phyloP scores from a whole-genome alignment of 2,329 filamentous ascomycete genomes.

The Aspergillus niger region DNA sequence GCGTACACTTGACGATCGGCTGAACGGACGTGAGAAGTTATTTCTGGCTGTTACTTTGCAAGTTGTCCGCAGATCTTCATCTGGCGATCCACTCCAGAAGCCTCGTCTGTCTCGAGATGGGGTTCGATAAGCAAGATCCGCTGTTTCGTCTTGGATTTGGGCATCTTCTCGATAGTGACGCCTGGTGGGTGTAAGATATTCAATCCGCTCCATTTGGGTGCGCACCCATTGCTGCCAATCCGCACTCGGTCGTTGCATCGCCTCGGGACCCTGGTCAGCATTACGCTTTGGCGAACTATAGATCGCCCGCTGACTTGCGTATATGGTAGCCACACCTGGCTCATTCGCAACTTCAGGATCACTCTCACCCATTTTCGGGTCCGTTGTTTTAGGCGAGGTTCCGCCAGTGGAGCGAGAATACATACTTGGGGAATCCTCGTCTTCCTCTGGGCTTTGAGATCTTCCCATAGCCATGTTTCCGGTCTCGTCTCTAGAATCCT shows the following conservation, averaged over 20 bases:
- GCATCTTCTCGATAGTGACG: slow-evolving; percentile 44
- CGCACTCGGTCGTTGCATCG: slow-evolving; percentile 26
- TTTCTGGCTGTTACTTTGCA: slow-evolving; percentile 21
- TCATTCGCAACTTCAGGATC: slow-evolving; percentile 21
- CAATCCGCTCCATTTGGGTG: slow-evolving; percentile 38
- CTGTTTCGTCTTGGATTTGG: slow-evolving; percentile 35
- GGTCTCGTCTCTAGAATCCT: slow-evolving; percentile 23
- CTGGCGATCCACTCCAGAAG: neutral
- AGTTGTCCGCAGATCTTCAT: neutral
- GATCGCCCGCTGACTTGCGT: slow-evolving; percentile 30
- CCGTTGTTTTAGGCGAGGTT: slow-evolving; percentile 26
- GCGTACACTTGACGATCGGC: slow-evolving; percentile 34
- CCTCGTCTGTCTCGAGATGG: slow-evolving; percentile 3
- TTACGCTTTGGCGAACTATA: slow-evolving; percentile 35
- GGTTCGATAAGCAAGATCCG: slow-evolving; percentile 13
- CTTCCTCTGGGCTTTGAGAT: slow-evolving; percentile 4
- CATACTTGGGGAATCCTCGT: slow-evolving; percentile 41
- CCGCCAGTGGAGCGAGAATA: slow-evolving; percentile 47
- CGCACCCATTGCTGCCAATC: slow-evolving; percentile 45
- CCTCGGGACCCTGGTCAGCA: neutral
- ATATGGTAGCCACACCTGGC: slow-evolving; percentile 43
- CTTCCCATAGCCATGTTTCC: slow-evolving; percentile 18
- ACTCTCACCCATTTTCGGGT: slow-evolving; percentile 8
- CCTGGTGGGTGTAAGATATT: slow-evolving; percentile 27
- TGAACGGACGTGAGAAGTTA: slow-evolving; percentile 43